Evolutionary conservation across 1,284 basidiomycete genomes (phyloP).

Genomic region (Heterobasidion annosum): DNA sequence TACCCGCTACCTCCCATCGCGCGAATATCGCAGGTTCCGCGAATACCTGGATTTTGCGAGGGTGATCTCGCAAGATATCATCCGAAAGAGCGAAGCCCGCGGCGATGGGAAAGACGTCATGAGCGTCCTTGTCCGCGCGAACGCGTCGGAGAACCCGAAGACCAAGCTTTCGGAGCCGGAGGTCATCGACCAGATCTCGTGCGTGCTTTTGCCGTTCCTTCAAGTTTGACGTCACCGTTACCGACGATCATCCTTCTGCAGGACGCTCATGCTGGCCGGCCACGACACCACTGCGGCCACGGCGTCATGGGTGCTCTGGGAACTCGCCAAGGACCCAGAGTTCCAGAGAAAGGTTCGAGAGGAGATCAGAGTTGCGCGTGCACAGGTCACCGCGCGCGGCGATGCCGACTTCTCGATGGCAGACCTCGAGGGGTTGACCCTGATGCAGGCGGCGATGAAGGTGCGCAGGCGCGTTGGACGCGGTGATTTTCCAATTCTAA

Average conservation of each 20-base stretch:
- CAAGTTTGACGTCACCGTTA: neutral
- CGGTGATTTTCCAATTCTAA: neutral
- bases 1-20: constrained; percentile 15
- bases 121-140: constrained; percentile 18
- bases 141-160: constrained; percentile 13
- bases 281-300: constrained; percentile 24
- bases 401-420: constrained; percentile 22
- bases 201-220: neutral
- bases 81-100: constrained; percentile 9
- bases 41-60: constrained; percentile 14
- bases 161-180: constrained; percentile 16
- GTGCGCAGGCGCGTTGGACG: neutral
- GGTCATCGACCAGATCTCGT: constrained; percentile 21
- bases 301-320: constrained; percentile 23
- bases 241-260: constrained; percentile 3
- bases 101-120: constrained; percentile 17
- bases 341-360: constrained; percentile 42
- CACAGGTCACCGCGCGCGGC: constrained; percentile 37
- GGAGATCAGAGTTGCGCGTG: constrained; percentile 30
- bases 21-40: constrained; percentile 16
- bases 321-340: constrained; percentile 37
- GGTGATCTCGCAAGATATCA: constrained; percentile 12
- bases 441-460: constrained; percentile 9
- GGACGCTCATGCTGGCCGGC: constrained; percentile 22
- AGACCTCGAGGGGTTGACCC: constrained; percentile 47